Evolutionary conservation across 345 rosid species (phyloP).

Genomic region (Salix viminalis): DNA sequence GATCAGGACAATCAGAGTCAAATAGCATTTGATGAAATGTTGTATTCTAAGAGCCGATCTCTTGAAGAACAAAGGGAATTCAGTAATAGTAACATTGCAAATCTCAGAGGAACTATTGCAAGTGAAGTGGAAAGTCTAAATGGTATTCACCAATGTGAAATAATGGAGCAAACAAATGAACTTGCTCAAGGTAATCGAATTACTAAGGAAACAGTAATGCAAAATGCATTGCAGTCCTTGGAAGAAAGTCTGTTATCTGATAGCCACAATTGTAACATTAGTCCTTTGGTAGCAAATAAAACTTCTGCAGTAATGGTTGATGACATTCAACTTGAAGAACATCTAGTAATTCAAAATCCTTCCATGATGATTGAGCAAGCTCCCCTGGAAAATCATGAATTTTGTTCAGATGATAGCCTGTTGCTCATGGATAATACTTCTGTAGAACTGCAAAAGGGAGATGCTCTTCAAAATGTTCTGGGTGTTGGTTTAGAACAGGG

Average conservation of each 20-base stretch:
- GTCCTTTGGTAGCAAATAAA: constrained; percentile 14
- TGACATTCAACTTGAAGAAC: constrained; percentile 23
- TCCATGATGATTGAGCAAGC: constrained; percentile 21
- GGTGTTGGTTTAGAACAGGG: constrained; percentile 10
- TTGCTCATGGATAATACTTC: constrained; percentile 13
- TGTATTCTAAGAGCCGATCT: constrained; percentile 15
- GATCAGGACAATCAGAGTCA: constrained; percentile 21
- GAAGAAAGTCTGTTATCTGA: constrained; percentile 12
- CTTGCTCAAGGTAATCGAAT: constrained; percentile 8
- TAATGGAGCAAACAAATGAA: constrained; percentile 24
- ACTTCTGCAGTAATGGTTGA: constrained; percentile 19
- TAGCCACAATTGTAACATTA: constrained; percentile 6
- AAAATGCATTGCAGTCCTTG: constrained; percentile 13
- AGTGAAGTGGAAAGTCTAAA: constrained; percentile 13
- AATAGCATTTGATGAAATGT: constrained; percentile 14
- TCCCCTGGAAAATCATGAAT: constrained; percentile 14
- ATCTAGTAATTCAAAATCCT: constrained; percentile 24
- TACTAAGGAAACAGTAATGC: background rate
- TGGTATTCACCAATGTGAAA: constrained; percentile 20
- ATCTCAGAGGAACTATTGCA: constrained; percentile 11
- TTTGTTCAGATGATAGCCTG: constrained; percentile 13
- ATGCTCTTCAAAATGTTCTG: constrained; percentile 11
- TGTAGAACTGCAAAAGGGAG: constrained; percentile 20
- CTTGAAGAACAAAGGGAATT: constrained; percentile 17
- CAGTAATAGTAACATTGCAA: constrained; percentile 13